Conservation (phyloP, 164 flowering plant species). For the Warburgia ugandensis region DNA sequence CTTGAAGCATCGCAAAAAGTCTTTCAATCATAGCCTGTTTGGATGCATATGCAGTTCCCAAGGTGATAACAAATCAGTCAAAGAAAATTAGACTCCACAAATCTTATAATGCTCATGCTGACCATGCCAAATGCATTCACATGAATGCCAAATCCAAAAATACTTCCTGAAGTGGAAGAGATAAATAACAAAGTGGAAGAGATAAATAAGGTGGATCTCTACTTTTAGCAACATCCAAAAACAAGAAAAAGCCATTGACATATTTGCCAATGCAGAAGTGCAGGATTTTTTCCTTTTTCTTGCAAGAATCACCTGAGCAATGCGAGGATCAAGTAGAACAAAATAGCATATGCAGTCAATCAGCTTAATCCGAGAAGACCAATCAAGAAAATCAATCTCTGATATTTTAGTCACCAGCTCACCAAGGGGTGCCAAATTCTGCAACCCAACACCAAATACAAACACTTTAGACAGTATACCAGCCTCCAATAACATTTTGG, state of each 20-base stretch:
- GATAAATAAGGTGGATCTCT: too few species aligned
- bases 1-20: slow-evolving; percentile 63
- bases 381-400: slow-evolving; percentile 49
- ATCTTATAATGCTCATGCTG: not conserved
- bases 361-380: slow-evolving; percentile 74
- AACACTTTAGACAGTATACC: not conserved
- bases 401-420: slow-evolving; percentile 52
- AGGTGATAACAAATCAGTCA: not conserved
- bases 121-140: too few species aligned
- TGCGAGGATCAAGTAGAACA: slow-evolving; percentile 51
- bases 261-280: not conserved
- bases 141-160: too few species aligned
- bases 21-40: slow-evolving; percentile 68
- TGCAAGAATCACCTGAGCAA: slow-evolving; percentile 62
- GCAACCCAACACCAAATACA: slow-evolving; percentile 18
- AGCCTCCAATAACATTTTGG: not conserved
- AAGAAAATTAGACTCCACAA: not conserved
- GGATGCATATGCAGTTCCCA: not conserved
- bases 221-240: not conserved
- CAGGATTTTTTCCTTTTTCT: not conserved
- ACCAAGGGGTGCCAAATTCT: slow-evolving; percentile 54
- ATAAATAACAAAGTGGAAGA: too few species aligned
- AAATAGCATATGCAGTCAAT: slow-evolving; percentile 73
- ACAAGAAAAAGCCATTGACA: not conserved
- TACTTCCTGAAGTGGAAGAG: too few species aligned